Evolutionary conservation across 352 stramenopile genomes (phyloP).

Genomic region (Pythium diclinum): DNA sequence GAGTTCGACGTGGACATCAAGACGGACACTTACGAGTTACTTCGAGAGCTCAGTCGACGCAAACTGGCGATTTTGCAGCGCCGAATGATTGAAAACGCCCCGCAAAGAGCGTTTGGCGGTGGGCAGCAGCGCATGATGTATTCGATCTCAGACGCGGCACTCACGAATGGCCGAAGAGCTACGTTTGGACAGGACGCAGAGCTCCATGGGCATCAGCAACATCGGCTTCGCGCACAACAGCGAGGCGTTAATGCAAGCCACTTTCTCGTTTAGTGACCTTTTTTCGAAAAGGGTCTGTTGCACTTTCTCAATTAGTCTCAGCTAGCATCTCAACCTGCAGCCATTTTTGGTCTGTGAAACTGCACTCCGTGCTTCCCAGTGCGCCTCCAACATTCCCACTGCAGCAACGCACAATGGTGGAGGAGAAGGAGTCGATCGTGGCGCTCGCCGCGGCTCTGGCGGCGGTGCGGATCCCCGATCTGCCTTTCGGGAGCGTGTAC

Average conservation of each 20-base stretch:
- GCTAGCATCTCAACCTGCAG: neutral
- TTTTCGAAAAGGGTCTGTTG: neutral
- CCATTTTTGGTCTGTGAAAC: slow-evolving; percentile 1
- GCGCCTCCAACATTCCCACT: no score
- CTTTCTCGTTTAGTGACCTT: neutral
- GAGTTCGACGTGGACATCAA: slow-evolving; percentile 5
- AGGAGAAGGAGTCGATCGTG: slow-evolving; percentile 43
- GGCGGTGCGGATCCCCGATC: slow-evolving; percentile 23
- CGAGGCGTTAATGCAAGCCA: neutral
- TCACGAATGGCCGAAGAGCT: neutral
- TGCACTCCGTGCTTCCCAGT: neutral
- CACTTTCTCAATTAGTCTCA: neutral
- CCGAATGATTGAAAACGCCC: neutral
- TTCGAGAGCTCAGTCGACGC: slow-evolving; percentile 8
- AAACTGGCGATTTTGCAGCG: slow-evolving; percentile 9
- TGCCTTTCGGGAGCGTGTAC: slow-evolving; percentile 22
- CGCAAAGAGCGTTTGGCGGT: neutral
- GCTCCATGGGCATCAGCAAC: neutral
- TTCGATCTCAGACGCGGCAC: slow-evolving; percentile 7
- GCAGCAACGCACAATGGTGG: slow-evolving; percentile 8
- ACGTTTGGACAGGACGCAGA: neutral
- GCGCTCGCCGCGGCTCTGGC: slow-evolving; percentile 40
- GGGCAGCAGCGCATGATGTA: neutral
- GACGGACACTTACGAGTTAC: neutral
- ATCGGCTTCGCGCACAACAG: neutral